Percentiles rank a stretch among this genome's conserved stretches.
Conservation (phyloP, 768 basidiomycete genomes). For the Leccinum disarticulatum region DNA sequence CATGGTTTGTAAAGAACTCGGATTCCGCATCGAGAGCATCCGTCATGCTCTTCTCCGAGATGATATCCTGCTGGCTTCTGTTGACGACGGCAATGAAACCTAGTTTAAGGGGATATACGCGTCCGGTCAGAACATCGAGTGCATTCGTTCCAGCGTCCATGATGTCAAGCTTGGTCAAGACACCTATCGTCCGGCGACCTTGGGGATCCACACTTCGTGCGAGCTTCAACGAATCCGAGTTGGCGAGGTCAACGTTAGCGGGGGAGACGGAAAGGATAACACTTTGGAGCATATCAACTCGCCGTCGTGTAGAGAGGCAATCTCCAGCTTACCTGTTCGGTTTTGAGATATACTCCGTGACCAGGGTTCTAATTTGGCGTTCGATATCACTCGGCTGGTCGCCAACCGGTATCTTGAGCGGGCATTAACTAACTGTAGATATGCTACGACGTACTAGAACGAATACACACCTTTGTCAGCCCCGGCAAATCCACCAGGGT, state of each 20-base stretch:
- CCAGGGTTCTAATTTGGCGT: conserved; percentile 89
- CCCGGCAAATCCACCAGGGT: conserved; percentile 97
- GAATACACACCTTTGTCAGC: conserved; percentile 79
- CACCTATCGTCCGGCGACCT: conserved; percentile 93
- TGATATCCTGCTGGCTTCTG: conserved; percentile 97
- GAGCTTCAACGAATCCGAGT: conserved; percentile 96
- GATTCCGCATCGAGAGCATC: conserved; percentile 84
- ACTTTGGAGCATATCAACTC: conserved; percentile 40
- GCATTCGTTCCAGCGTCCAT: conserved; percentile 99
- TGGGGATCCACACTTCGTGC: conserved; percentile 95
- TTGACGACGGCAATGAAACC: conserved; percentile 99
- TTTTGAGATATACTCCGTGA: conserved; percentile 95
- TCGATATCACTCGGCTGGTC: conserved; percentile 99
- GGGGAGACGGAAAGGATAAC: conserved; percentile 97
- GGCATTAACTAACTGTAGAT: background rate
- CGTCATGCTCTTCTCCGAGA: conserved; percentile 75
- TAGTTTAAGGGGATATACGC: conserved; percentile 95
- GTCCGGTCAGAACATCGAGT: conserved; percentile 91
- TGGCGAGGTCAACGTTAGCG: conserved; percentile 98
- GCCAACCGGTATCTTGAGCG: conserved; percentile 81
- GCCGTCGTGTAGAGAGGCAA: background rate
- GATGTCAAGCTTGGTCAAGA: conserved; percentile 95
- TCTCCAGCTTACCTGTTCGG: conserved; percentile 75
- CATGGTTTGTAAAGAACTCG: conserved; percentile 89
- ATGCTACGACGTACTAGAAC: background rate